These are phyloP conservation scores for Papilionanthe hybrid DNA, from an alignment of 116 monocot genomes.

Conservation along the genomic window DNA sequence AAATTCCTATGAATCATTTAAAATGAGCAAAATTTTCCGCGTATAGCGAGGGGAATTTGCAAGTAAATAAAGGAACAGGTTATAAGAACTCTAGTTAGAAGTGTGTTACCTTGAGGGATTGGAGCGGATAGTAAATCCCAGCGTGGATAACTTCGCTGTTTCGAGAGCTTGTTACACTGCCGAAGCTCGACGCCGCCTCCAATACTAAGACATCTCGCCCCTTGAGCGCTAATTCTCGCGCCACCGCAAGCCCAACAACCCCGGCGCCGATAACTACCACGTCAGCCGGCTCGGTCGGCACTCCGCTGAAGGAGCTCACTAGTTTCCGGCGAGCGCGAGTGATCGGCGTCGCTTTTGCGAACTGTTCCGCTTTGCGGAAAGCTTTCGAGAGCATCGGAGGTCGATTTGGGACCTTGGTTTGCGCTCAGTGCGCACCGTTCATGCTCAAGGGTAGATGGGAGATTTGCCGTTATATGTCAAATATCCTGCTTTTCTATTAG, in stretches of 20 bases:
- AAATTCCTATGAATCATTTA: neutral
- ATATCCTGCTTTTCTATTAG: no score
- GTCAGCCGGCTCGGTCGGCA: conserved; percentile 68
- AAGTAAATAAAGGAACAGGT: neutral
- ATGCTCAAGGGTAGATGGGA: neutral
- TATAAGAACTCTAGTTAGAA: neutral
- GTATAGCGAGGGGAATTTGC: neutral
- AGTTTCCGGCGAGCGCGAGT: neutral
- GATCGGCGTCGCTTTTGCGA: neutral
- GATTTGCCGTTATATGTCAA: neutral
- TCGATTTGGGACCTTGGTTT: neutral
- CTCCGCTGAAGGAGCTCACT: neutral
- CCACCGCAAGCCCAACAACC: conserved; percentile 75
- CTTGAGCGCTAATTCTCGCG: conserved; percentile 61
- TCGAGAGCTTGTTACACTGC: conserved; percentile 86
- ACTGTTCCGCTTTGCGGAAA: neutral
- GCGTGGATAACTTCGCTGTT: conserved; percentile 98
- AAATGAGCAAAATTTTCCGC: neutral
- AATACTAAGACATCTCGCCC: conserved; percentile 79
- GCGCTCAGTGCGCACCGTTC: neutral
- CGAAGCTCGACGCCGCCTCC: conserved; percentile 73
- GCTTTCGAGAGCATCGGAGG: conserved; percentile 8
- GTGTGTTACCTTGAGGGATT: conserved; percentile 56
- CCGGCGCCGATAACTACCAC: conserved; percentile 92
- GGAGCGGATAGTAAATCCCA: conserved; percentile 75